Conservation (phyloP, 2,329 filamentous ascomycete genomes). For the Xylaria sp. region DNA sequence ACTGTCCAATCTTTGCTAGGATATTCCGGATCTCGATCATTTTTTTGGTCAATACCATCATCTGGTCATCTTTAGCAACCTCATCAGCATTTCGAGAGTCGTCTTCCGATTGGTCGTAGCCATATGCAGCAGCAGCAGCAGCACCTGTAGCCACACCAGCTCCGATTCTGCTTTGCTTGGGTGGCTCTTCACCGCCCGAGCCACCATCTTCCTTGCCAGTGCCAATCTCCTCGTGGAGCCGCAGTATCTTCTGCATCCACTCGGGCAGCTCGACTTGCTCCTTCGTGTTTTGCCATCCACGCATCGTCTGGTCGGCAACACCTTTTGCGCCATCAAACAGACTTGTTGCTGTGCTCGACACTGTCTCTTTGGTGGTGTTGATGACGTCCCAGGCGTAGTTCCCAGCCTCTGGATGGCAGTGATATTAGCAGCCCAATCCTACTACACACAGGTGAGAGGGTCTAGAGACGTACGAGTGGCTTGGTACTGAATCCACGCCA, state of each 20-base stretch:
- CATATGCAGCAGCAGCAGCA: slow-evolving; percentile 81
- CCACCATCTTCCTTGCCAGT: slow-evolving; percentile 59
- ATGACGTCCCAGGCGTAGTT: slow-evolving; percentile 74
- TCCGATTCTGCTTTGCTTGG: slow-evolving; percentile 68
- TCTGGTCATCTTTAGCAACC: slow-evolving; percentile 89
- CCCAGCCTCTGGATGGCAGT: slow-evolving; percentile 55
- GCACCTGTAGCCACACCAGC: slow-evolving; percentile 74
- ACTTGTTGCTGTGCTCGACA: slow-evolving; percentile 73
- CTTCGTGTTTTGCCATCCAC: slow-evolving; percentile 85
- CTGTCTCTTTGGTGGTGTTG: slow-evolving; percentile 75
- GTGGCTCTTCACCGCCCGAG: slow-evolving; percentile 61
- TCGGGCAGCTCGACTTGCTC: slow-evolving; percentile 75
- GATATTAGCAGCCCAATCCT: slow-evolving; percentile 22
- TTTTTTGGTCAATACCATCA: slow-evolving; percentile 99
- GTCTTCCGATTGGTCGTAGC: slow-evolving; percentile 77
- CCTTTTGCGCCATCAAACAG: slow-evolving; percentile 78
- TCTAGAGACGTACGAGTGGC: slow-evolving; percentile 74
- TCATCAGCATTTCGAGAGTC: slow-evolving; percentile 70
- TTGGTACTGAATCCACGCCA: slow-evolving; percentile 96
- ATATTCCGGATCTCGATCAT: slow-evolving; percentile 99
- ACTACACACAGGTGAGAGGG: background rate
- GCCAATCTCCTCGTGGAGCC: slow-evolving; percentile 68
- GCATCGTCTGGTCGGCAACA: slow-evolving; percentile 80
- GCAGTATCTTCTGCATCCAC: slow-evolving; percentile 82
- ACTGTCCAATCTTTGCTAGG: slow-evolving; percentile 90